Percentiles rank a stretch among this genome's conserved stretches.
These are phyloP conservation scores for Magnusiomyces magnusii DNA, from an alignment of 1,139 yeast species.

Conservation along the genomic window DNA sequence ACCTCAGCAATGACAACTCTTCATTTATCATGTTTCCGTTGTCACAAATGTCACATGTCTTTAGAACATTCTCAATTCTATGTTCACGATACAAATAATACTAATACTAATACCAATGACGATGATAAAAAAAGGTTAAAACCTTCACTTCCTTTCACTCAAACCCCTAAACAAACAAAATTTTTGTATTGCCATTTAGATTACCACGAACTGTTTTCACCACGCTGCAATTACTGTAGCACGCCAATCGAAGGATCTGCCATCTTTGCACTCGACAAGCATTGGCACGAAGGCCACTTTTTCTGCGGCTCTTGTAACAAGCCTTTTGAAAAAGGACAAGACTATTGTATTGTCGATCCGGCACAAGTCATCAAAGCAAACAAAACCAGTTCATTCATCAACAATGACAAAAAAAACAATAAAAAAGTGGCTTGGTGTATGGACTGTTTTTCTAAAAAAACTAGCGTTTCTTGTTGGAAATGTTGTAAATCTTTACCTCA, in stretches of 20 bases:
- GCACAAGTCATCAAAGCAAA: conserved; percentile 2
- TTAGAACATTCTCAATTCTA: conserved; percentile 33
- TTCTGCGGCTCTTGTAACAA: conserved; percentile 32
- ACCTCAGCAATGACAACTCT: conserved; percentile 23
- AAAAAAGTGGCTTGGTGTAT: conserved; percentile 24
- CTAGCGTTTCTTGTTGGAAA: conserved; percentile 32
- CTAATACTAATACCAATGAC: not conserved
- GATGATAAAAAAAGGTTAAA: not conserved
- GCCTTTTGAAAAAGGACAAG: conserved; percentile 23
- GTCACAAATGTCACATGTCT: conserved; percentile 27
- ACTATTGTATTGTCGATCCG: conserved; percentile 24
- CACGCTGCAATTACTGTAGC: conserved; percentile 29
- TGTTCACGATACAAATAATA: conserved; percentile 11
- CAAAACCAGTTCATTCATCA: conserved; percentile 2
- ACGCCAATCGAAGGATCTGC: conserved; percentile 32
- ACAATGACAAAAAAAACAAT: not conserved
- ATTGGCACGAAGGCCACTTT: conserved; percentile 33
- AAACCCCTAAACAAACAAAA: conserved; percentile 9
- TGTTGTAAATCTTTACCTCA: conserved; percentile 18
- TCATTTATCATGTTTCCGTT: conserved; percentile 30
- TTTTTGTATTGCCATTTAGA: conserved; percentile 32
- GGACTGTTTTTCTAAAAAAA: conserved; percentile 26
- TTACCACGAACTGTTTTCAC: conserved; percentile 31
- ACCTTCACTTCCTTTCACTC: not conserved
- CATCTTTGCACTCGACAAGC: conserved; percentile 28